Base-by-base conservation (phyloP, 345 rosid species). In the Bruguiera gymnorhiza region DNA sequence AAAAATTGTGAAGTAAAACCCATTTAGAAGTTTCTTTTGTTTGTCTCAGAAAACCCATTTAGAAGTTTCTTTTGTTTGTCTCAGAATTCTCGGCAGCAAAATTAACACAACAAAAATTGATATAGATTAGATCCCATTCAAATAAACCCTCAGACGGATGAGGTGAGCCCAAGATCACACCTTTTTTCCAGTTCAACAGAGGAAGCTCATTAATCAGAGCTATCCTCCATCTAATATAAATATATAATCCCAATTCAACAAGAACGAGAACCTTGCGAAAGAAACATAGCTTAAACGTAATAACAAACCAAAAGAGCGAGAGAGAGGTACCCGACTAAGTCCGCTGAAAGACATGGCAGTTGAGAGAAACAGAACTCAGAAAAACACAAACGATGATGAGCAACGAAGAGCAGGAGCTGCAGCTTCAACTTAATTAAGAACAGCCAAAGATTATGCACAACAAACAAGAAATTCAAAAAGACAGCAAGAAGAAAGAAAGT, bases 281-380 rank as follows among this genome's bases (percentile, higher is more conserved):
- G 3, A 37, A 53, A 23, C 16, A 20, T 5, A 70, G 62, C 23
- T 26, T 39, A 63, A 36, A 16, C 6, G 24, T 36, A 21, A 7
- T 7, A 23, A 20, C 1, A 24, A 26, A 1, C 46, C 0, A 52
- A 26, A 6, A 23, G 6, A 52, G 6, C 13, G n/a, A 56, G 57
- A 24, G 5, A 63, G 50, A 32, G 20, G 52, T 80, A 85, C 90
- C 82, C 86, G 81, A 74, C 79, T 54, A 4, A 86, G 59, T 64
- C 88, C 84, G 83, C 91, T 73, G 80, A 85, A 86, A 67, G 85
- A 73, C 91, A 87, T 86, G 76, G 78, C 53, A 61, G 69, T 39
- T 3, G 46, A 56, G 24, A 61, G 18, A 31, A 32, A 16, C 1
- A 4, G 10, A 57, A 6, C 5, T 21, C 1, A n/a, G 21, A 34